Evolutionary conservation across 495 filamentous ascomycete genomes (phyloP).

Genomic region (Daldinia caldariorum): DNA sequence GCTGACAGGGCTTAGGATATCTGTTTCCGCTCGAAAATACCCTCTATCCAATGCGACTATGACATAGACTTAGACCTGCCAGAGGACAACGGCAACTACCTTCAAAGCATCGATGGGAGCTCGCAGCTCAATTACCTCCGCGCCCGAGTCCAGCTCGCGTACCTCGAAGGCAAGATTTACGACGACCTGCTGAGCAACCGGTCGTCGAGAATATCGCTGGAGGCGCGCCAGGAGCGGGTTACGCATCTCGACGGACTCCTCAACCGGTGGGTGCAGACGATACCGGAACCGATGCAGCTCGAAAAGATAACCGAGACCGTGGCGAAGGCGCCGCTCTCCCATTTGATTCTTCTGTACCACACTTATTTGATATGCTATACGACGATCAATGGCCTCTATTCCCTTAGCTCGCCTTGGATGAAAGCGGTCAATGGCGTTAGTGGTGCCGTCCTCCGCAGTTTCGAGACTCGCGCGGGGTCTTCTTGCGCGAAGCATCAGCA

Average conservation of each 20-base stretch:
- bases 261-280: constrained; percentile 41
- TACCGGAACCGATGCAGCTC: constrained; percentile 40
- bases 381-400: constrained; percentile 45
- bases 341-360: constrained; percentile 43
- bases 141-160: constrained; percentile 42
- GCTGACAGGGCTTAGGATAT: constrained; percentile 38
- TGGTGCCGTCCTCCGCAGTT: constrained; percentile 15
- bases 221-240: constrained; percentile 36
- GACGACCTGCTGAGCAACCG: constrained; percentile 47
- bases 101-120: constrained; percentile 42
- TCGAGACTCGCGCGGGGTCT: constrained; percentile 13
- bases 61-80: constrained; percentile 49
- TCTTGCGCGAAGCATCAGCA: constrained; percentile 30
- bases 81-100: constrained; percentile 35
- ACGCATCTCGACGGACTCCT: constrained; percentile 34
- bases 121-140: constrained; percentile 44
- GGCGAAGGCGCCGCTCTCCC: constrained; percentile 30
- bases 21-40: constrained; percentile 42
- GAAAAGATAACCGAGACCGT: constrained; percentile 35
- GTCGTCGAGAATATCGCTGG: constrained; percentile 35
- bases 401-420: constrained; percentile 42
- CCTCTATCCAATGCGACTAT: constrained; percentile 44
- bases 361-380: constrained; percentile 43
- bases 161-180: constrained; percentile 45
- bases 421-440: constrained; percentile 26